Conservation (phyloP, 2,329 filamentous ascomycete genomes). For the Alternaria novae-zelandiae region DNA sequence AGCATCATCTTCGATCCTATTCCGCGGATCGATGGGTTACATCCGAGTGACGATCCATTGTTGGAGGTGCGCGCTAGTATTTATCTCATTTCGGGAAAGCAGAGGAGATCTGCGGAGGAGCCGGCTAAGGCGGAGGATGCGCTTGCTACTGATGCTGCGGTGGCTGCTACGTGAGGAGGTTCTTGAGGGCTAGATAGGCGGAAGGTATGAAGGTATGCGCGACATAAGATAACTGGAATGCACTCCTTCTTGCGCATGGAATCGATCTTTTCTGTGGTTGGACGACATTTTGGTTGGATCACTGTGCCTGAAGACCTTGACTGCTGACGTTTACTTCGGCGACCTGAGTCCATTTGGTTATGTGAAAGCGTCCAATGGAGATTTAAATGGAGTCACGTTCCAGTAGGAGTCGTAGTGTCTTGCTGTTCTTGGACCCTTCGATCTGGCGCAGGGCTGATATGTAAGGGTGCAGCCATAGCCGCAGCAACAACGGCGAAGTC, state of each 20-base stretch:
- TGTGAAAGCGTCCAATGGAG: background rate
- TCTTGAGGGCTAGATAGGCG: background rate
- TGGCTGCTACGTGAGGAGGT: slow-evolving; percentile 3
- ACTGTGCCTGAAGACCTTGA: background rate
- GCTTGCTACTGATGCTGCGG: slow-evolving; percentile 2
- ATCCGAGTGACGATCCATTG: slow-evolving; percentile 61
- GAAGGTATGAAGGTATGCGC: background rate
- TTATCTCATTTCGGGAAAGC: slow-evolving; percentile 62
- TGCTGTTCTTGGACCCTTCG: background rate
- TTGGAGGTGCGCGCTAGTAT: slow-evolving; percentile 62
- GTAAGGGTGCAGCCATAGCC: background rate
- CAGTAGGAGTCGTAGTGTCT: background rate
- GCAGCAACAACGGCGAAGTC: slow-evolving; percentile 1
- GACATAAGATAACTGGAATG: background rate
- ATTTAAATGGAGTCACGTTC: background rate
- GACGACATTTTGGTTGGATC: background rate
- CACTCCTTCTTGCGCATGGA: background rate
- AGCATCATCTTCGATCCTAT: slow-evolving; percentile 65
- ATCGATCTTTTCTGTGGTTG: background rate
- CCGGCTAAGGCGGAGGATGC: background rate
- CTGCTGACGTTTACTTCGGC: background rate
- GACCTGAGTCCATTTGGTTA: background rate
- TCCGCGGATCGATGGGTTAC: slow-evolving; percentile 61
- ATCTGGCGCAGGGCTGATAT: background rate
- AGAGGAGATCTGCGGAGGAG: slow-evolving; percentile 55